Percentiles rank a stretch among this genome's conserved stretches.
phyloP scores from a whole-genome alignment of 345 rosid genomes.

The Brassica cretica region DNA sequence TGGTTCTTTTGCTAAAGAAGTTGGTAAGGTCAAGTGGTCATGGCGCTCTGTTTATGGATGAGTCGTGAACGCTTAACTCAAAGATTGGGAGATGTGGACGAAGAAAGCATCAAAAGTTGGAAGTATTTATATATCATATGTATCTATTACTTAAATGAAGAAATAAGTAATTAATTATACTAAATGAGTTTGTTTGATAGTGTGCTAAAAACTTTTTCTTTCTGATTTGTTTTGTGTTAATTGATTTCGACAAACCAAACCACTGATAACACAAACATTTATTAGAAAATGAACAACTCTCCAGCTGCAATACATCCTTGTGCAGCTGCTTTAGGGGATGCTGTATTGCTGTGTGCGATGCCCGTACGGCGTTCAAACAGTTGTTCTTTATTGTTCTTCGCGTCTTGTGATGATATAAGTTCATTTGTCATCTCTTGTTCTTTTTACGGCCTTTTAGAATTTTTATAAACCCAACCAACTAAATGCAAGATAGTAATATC shows the following conservation, averaged over 20 bases:
- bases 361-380: too few relatives aligned
- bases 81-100: background rate
- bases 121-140: background rate
- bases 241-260: background rate
- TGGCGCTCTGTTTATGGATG: conserved; percentile 78
- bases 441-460: too few relatives aligned
- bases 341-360: too few relatives aligned
- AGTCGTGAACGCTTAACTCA: conserved; percentile 22
- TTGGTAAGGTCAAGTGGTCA: conserved; percentile 75
- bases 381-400: too few relatives aligned
- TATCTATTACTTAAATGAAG: background rate
- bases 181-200: background rate
- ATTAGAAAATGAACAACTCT: background rate
- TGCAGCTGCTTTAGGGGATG: too few relatives aligned
- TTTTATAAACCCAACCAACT: too few relatives aligned
- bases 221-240: background rate
- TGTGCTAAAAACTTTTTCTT: background rate
- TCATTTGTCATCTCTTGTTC: too few relatives aligned
- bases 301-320: too few relatives aligned
- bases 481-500: too few relatives aligned
- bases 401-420: too few relatives aligned
- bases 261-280: background rate
- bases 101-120: background rate
- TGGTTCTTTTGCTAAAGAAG: conserved; percentile 84
- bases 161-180: background rate